Evolutionary conservation across 345 rosid genomes (phyloP).

Genomic region (Mallotus nudiflorus): DNA sequence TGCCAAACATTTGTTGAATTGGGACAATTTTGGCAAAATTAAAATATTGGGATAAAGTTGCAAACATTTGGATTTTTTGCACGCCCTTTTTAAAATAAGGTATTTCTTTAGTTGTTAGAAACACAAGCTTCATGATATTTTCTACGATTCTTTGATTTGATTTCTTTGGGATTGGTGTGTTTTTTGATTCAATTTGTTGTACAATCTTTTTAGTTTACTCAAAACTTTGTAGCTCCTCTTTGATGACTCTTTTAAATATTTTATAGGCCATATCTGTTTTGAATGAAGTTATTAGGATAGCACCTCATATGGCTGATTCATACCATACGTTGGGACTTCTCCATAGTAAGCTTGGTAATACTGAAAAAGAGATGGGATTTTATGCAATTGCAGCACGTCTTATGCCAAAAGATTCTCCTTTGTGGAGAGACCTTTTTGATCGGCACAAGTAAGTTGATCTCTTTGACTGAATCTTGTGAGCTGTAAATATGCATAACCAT

Average conservation of each 20-base stretch:
- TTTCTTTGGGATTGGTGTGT: background rate
- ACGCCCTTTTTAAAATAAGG: no score
- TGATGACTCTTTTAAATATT: slow-evolving; percentile 8
- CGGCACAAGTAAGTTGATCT: slow-evolving; percentile 64
- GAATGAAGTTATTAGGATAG: slow-evolving; percentile 60
- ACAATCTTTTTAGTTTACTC: background rate
- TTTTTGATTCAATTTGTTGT: slow-evolving; percentile 3
- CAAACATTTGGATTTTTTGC: no score
- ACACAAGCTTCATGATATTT: background rate
- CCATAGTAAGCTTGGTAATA: slow-evolving; percentile 61
- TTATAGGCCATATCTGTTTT: slow-evolving; percentile 68
- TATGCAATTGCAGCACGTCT: slow-evolving; percentile 72
- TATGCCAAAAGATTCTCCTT: slow-evolving; percentile 65
- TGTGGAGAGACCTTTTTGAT: slow-evolving; percentile 70
- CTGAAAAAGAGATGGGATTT: slow-evolving; percentile 56
- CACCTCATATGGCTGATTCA: slow-evolving; percentile 65
- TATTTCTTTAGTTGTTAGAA: background rate
- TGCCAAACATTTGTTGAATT: no score
- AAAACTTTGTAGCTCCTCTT: slow-evolving; percentile 2
- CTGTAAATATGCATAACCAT: no score
- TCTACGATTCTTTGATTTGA: background rate
- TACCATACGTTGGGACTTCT: slow-evolving; percentile 75
- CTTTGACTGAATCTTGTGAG: background rate
- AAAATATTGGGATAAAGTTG: no score
- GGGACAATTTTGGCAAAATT: no score